Base-by-base conservation (phyloP, 352 stramenopile species). In the Globisporangium nagaii region DNA sequence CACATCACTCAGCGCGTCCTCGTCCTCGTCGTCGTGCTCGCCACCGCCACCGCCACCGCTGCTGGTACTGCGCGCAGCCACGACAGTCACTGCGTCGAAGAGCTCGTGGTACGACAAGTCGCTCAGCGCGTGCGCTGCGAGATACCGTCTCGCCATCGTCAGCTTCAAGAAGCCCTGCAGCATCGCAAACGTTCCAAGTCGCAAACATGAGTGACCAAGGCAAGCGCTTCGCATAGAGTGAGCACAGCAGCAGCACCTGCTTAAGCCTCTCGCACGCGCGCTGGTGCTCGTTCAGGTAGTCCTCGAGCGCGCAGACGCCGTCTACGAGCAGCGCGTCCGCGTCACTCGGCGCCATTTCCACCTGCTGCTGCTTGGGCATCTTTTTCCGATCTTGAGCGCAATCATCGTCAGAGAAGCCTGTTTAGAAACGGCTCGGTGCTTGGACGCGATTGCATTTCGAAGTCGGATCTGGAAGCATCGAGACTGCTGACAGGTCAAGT, bases 161-260 rank as follows among this genome's bases (percentile, higher is more conserved):
- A 87, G 68, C 68, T 84, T 85, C n/a, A 90, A 48, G 58, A 87
- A 87, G 20, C 72, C 79, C 79, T 89, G 55, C n/a, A 37, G 6
- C 11, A 36, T 28, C 8, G n/a, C n/a, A n/a, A n/a, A n/a, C n/a
- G n/a, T n/a, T n/a, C n/a, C n/a, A n/a, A n/a, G n/a, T n/a, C n/a
- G n/a, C n/a, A n/a, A n/a, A n/a, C n/a, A n/a, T n/a, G n/a, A n/a
- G n/a, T n/a, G n/a, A n/a, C n/a, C n/a, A n/a, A n/a, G n/a, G n/a
- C n/a, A n/a, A n/a, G n/a, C n/a, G n/a, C n/a, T n/a, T n/a, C n/a
- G n/a, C n/a, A n/a, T n/a, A n/a, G n/a, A n/a, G n/a, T n/a, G n/a
- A n/a, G n/a, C n/a, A n/a, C n/a, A 24, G 17, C 12, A 34, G 19
- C 15, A 37, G 15, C 22, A 87, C 79, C 74, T 85, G 68, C 41